Conservation (phyloP, 495 filamentous ascomycete species). For the Talaromyces liani region DNA sequence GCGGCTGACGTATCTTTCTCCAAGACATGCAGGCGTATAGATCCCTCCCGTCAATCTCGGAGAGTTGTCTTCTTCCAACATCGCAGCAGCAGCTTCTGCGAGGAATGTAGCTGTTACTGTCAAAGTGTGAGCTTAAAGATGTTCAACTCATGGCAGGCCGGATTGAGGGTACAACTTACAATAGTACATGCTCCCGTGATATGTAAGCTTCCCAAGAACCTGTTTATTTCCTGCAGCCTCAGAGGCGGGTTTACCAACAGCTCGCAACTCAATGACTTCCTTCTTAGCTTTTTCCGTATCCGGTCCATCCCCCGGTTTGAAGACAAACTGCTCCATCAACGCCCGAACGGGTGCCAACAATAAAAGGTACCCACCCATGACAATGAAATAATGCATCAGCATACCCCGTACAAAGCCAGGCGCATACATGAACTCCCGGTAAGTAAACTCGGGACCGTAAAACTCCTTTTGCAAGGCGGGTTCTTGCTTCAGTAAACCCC, state of each 20-base stretch:
- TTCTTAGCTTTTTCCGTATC: neutral
- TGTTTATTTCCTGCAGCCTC: neutral
- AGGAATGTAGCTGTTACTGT: neutral
- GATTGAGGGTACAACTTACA: neutral
- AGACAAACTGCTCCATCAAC: neutral
- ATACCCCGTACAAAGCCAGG: neutral
- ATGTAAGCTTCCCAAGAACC: neutral
- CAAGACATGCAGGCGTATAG: too few species aligned
- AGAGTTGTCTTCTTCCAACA: too few species aligned
- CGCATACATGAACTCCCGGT: conserved; percentile 43
- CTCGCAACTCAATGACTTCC: neutral
- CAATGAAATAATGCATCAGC: neutral
- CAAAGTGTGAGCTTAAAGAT: neutral
- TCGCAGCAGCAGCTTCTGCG: neutral
- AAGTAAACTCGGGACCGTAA: conserved; percentile 59
- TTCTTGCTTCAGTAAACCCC: conserved; percentile 51
- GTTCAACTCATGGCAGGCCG: neutral
- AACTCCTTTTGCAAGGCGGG: conserved; percentile 14
- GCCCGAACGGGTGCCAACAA: neutral
- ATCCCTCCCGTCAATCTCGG: too few species aligned
- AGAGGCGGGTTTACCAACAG: neutral
- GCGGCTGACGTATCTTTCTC: too few species aligned
- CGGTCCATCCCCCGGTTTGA: neutral
- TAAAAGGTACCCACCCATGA: neutral
- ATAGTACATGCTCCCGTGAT: conserved; percentile 2